Conservation (phyloP, 169 alveolate genomes). For the Eimeria necatrix region DNA sequence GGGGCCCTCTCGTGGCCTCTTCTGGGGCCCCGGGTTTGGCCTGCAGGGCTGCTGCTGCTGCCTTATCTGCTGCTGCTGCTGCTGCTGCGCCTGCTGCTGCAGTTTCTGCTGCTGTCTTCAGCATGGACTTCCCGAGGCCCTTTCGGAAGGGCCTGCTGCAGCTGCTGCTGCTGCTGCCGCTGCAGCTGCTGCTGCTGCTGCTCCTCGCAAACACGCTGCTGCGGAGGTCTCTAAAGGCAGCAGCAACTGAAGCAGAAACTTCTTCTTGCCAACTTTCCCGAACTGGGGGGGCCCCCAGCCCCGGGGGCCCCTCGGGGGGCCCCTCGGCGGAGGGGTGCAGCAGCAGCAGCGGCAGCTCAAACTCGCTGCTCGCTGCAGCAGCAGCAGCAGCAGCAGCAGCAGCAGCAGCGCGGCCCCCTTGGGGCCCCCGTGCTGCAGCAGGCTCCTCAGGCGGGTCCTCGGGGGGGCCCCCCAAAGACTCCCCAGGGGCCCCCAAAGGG, state of each 20-base stretch:
- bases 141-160: not conserved
- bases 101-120: not conserved
- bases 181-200: constrained; percentile 55
- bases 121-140: not conserved
- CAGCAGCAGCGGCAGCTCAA: constrained; percentile 57
- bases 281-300: constrained; percentile 24
- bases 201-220: constrained; percentile 7
- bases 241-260: constrained; percentile 53
- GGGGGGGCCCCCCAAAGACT: not conserved
- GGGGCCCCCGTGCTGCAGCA: not conserved
- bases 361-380: no score
- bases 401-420: not conserved
- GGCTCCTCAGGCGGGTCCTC: no score
- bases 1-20: no score
- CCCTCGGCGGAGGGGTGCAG: constrained; percentile 34
- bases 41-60: no score
- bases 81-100: no score
- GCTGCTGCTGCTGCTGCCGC: no score
- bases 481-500: not conserved
- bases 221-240: constrained; percentile 24
- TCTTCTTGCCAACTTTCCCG: constrained; percentile 13
- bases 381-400: not conserved
- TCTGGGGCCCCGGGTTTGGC: no score
- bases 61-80: no score
- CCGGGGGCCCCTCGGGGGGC: constrained; percentile 39